Conservation (phyloP, 2,329 filamentous ascomycete genomes). For the Ambrosiella xylebori region DNA sequence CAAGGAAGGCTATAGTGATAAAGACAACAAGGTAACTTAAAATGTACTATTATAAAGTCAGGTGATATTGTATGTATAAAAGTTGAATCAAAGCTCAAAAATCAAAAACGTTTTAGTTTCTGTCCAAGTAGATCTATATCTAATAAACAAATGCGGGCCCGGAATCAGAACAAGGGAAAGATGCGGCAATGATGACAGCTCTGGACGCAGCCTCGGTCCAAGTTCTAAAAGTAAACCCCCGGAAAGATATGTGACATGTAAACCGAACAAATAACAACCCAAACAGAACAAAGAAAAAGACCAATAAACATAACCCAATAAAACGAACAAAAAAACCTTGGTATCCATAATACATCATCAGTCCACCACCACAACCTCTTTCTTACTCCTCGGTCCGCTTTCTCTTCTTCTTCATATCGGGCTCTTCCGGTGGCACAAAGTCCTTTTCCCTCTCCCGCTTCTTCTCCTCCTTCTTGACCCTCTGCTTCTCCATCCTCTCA, state of each 20-base stretch:
- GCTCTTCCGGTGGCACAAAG: slow-evolving; percentile 74
- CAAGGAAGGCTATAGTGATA: slow-evolving; percentile 24
- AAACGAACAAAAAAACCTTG: slow-evolving; percentile 6
- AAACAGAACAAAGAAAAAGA: not conserved
- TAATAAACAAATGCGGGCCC: not conserved
- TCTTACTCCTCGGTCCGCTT: slow-evolving; percentile 24
- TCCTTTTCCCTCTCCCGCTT: slow-evolving; percentile 69
- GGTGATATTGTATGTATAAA: not conserved
- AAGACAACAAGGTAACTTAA: no score
- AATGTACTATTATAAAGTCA: not conserved
- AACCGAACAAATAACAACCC: not conserved
- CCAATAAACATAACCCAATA: slow-evolving; percentile 5
- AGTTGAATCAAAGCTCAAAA: no score
- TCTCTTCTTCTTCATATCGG: slow-evolving; percentile 43
- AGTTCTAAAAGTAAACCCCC: not conserved
- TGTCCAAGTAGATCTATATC: not conserved
- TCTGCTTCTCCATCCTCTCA: slow-evolving; percentile 69
- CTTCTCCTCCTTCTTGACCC: slow-evolving; percentile 75
- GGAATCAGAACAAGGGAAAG: not conserved
- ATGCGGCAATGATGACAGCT: no score
- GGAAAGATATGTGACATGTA: not conserved
- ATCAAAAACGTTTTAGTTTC: no score
- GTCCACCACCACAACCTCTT: slow-evolving; percentile 17
- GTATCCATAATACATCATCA: slow-evolving; percentile 8
- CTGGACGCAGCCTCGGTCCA: not conserved